Evolutionary conservation across 441 rosid genomes (phyloP), one percentile per base, ranked within the genome.

Genomic region (Populus hybrid): DNA sequence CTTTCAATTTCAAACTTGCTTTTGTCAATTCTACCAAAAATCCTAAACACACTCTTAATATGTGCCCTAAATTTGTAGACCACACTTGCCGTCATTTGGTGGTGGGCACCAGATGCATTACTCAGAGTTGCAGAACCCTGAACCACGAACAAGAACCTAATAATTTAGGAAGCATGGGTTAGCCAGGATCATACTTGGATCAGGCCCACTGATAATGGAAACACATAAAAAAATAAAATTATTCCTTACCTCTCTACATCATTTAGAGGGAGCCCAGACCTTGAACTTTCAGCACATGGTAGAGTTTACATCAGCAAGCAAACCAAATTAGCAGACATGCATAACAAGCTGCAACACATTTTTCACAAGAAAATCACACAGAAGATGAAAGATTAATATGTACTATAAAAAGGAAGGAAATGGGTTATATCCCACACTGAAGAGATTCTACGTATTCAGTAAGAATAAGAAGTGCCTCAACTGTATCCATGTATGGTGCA

Each of bases 131-230:
- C 91, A 66, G 86, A 76, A 36, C 98, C 99, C 74, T 90, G 90
- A 73, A 92, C 87, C 81, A 94, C 89, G 19, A 94, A 95, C 78
- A 94, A 73, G 78, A 95, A 86, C 88, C 99, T 90, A 83, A 63
- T 76, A 70, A 78, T 67, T 75, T 64, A 79, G 38, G 57, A 74
- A 71, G 67, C 46, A 38, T 18, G 38, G 35, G 64, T 76, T 42
- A 79, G 70, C 68, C 38, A 72, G 12, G 34, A 69, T 46, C 40
- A 26, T 30, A 46, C 42, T 70, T 12, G 3, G 46, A 64, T 76
- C 50, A 65, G 46, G 30, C 69, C 46, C 75, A 65, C 5, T 59
- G 61, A 57, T 63, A n/a, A 66, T 21, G 36, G 64, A 57, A 61
- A 76, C 4, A 34, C 65, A 73, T 74, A 75, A 81, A 75, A 69